Evolutionary conservation across 2,329 filamentous ascomycete genomes (phyloP).

Genomic region (Trichophyton verrucosum): DNA sequence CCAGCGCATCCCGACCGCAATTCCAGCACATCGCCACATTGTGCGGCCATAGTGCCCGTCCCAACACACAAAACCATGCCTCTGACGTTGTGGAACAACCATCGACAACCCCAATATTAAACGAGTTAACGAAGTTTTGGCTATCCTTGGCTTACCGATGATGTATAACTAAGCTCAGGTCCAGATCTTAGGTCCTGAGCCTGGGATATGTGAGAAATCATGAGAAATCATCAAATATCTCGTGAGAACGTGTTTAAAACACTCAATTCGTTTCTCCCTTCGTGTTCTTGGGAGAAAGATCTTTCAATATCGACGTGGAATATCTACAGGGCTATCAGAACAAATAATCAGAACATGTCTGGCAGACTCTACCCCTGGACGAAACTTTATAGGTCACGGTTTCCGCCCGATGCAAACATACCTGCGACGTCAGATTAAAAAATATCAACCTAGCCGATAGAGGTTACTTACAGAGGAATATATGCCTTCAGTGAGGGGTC

Average conservation of each 20-base stretch:
- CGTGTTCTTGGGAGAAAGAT: not conserved
- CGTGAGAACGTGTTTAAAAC: not conserved
- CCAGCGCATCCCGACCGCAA: not conserved
- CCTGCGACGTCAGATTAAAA: constrained; percentile 20
- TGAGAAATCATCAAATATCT: not conserved
- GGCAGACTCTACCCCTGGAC: not conserved
- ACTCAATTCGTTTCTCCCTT: not conserved
- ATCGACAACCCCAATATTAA: not conserved
- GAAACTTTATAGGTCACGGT: constrained; percentile 10
- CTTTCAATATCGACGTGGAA: not conserved
- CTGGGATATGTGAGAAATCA: too few relatives aligned
- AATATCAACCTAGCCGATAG: not conserved
- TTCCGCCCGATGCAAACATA: constrained; percentile 35
- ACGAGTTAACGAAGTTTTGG: not conserved
- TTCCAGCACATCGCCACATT: not conserved
- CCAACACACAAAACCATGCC: not conserved
- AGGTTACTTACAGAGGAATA: constrained; percentile 31
- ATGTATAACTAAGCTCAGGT: too few relatives aligned
- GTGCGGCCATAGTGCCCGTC: not conserved
- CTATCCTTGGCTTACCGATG: not conserved
- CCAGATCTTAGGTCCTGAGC: not conserved
- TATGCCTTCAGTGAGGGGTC: constrained; percentile 31
- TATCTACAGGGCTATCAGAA: not conserved
- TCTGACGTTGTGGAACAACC: not conserved
- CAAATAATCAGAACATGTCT: too few relatives aligned